Evolutionary conservation across 164 flowering plant genomes (phyloP).

Genomic region (Platanus orientalis): DNA sequence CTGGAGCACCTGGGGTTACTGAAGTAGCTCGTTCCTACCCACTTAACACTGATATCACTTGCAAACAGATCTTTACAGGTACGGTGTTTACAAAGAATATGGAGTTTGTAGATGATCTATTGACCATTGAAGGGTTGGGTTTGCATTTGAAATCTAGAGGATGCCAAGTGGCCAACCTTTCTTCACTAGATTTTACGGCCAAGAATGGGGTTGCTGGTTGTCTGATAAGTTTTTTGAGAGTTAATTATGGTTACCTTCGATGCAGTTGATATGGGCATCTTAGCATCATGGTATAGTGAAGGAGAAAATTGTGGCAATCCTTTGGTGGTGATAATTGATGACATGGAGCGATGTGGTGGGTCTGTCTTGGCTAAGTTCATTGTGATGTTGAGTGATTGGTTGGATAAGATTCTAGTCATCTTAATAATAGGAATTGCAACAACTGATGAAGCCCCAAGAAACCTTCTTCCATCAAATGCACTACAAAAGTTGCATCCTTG

Average conservation of each 20-base stretch:
- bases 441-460: conserved; percentile 62
- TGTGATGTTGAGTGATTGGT: conserved; percentile 82
- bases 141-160: conserved; percentile 57
- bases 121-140: conserved; percentile 79
- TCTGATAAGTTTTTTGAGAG: conserved; percentile 63
- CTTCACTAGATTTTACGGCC: conserved; percentile 58
- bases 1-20: conserved; percentile 19
- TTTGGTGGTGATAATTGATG: conserved; percentile 69
- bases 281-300: conserved; percentile 83
- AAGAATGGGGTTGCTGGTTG: conserved; percentile 81
- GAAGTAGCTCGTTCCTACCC: conserved; percentile 48
- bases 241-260: conserved; percentile 43
- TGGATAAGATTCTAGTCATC: conserved; percentile 65
- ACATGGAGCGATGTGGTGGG: conserved; percentile 73
- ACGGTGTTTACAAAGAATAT: conserved; percentile 70
- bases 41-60: conserved; percentile 30
- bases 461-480: conserved; percentile 50
- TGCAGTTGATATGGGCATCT: conserved; percentile 61
- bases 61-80: conserved; percentile 52
- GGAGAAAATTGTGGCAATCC: conserved; percentile 47
- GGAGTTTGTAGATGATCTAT: conserved; percentile 88
- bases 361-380: conserved; percentile 73
- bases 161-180: conserved; percentile 78
- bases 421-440: conserved; percentile 81
- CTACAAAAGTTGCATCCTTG: conserved; percentile 41